These are phyloP conservation scores for Clohesyomyces aquaticus DNA, from an alignment of 495 filamentous ascomycete genomes.

Conservation along the genomic window DNA sequence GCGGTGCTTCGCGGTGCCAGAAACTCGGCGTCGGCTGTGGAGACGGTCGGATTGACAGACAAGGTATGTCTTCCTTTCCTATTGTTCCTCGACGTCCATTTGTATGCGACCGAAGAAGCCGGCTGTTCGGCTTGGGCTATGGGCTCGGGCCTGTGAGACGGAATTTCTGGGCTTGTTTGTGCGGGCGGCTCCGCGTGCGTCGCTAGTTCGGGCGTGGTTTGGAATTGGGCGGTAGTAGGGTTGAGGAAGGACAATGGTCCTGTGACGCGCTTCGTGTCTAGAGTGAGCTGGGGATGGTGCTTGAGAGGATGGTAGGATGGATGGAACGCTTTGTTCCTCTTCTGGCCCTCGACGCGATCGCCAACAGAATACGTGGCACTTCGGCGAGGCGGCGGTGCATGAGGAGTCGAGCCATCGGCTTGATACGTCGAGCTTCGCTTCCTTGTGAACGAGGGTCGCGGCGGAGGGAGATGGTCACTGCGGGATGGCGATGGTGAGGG, in stretches of 20 bases:
- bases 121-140: slow-evolving; percentile 10
- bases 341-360: slow-evolving; percentile 14
- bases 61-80: slow-evolving; percentile 70
- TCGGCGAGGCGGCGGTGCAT: not conserved
- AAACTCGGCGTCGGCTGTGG: slow-evolving; percentile 40
- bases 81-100: slow-evolving; percentile 71
- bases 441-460: not conserved
- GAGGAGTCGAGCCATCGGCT: slow-evolving; percentile 7
- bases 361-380: not conserved
- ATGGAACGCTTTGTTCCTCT: slow-evolving; percentile 40
- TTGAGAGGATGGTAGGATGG: slow-evolving; percentile 40
- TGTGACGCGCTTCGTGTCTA: slow-evolving; percentile 32
- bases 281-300: slow-evolving; percentile 29
- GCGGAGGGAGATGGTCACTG: not conserved
- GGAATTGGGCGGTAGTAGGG: slow-evolving; percentile 52
- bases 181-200: slow-evolving; percentile 8
- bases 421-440: slow-evolving; percentile 5
- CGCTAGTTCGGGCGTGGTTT: slow-evolving; percentile 15
- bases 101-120: slow-evolving; percentile 40
- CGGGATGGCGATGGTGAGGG: not conserved
- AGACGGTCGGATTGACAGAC: slow-evolving; percentile 48
- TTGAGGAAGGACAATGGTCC: slow-evolving; percentile 57
- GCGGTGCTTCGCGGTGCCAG: slow-evolving; percentile 53
- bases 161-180: not conserved
- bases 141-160: not conserved